Conservation (phyloP, 345 rosid genomes). For the Toxicodendron radicans region DNA sequence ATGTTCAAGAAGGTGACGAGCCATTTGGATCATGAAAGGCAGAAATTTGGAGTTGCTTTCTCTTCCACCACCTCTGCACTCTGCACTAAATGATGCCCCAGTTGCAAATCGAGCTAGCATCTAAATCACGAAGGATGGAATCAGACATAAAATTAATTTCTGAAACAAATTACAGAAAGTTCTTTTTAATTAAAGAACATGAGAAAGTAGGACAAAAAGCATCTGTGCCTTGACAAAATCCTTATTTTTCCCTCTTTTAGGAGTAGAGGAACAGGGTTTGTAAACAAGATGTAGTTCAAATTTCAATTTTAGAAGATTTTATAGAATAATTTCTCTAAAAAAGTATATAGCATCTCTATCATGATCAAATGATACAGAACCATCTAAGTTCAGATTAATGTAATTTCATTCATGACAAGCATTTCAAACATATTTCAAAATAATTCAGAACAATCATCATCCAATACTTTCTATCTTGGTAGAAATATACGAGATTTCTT, state of each 20-base stretch:
- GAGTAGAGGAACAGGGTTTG: background rate
- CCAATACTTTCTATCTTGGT: background rate
- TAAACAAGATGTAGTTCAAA: too few species aligned
- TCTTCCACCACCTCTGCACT: constrained; percentile 91
- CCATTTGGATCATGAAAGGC: constrained; percentile 96
- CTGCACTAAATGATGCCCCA: constrained; percentile 89
- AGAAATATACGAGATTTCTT: background rate
- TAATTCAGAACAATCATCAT: background rate
- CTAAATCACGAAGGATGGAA: constrained; percentile 35
- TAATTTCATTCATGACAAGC: background rate
- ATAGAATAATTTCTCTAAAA: too few species aligned
- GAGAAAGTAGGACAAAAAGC: background rate
- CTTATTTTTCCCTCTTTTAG: background rate
- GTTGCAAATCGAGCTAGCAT: constrained; percentile 99
- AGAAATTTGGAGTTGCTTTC: constrained; percentile 97
- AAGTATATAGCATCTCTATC: background rate
- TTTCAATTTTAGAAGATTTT: too few species aligned
- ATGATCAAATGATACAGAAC: too few species aligned
- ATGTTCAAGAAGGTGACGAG: constrained; percentile 89
- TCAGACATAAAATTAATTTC: background rate
- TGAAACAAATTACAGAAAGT: background rate
- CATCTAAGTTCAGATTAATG: background rate
- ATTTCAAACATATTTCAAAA: background rate
- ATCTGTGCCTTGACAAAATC: background rate
- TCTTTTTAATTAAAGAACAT: background rate